Conservation (phyloP, 306 rosid species). For the Lotus japonicus region DNA sequence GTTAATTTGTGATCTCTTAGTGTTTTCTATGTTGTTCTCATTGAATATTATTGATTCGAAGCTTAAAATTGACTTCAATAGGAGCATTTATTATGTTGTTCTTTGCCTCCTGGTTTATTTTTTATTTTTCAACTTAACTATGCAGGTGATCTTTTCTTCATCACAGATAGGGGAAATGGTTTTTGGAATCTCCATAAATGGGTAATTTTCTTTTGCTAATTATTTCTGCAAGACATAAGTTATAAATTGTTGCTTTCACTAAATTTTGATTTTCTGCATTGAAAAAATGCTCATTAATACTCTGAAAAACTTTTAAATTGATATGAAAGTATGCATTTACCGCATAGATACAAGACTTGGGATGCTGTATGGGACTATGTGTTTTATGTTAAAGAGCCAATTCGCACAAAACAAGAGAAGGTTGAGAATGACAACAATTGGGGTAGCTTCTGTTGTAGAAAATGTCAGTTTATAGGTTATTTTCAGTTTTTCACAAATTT, state of each 20-base stretch:
- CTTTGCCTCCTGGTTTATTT: not conserved
- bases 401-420: not conserved
- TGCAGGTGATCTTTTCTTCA: constrained; percentile 85
- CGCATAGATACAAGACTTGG: too few relatives aligned
- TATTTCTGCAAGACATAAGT: not conserved
- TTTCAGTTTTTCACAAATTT: not conserved
- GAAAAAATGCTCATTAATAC: not conserved
- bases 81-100: constrained; percentile 1
- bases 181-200: constrained; percentile 95
- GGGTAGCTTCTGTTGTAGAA: not conserved
- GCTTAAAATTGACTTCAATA: not conserved
- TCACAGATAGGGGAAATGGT: constrained; percentile 76
- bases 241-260: not conserved
- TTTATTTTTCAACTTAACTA: constrained; percentile 14
- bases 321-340: not conserved
- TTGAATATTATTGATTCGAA: not conserved
- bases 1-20: constrained; percentile 1
- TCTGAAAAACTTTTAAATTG: not conserved
- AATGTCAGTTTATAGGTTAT: not conserved
- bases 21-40: not conserved
- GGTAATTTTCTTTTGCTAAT: constrained; percentile 40
- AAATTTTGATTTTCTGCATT: not conserved
- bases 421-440: not conserved
- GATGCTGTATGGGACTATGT: not conserved
- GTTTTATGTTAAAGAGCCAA: not conserved